phyloP scores from a whole-genome alignment of 2,329 filamentous ascomycete genomes.

The Conoideocrella luteorostrata region DNA sequence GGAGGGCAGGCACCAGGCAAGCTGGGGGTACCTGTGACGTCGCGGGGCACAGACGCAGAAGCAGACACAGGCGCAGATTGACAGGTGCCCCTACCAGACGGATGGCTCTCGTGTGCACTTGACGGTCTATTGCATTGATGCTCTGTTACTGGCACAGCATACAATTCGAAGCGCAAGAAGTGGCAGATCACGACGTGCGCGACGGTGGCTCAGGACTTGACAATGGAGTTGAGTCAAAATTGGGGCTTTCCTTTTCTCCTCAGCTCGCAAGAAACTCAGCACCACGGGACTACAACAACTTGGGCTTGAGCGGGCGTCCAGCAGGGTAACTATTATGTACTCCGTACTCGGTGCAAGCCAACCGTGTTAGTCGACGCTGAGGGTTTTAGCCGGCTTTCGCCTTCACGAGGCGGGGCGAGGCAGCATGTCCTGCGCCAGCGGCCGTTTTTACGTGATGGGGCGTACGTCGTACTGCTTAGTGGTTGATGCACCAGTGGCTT shows the following conservation, averaged over 20 bases:
- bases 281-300: too few species aligned
- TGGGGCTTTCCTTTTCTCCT: too few species aligned
- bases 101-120: too few species aligned
- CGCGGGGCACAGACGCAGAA: neutral
- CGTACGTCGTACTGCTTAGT: neutral
- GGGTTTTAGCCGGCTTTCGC: too few species aligned
- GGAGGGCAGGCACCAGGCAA: neutral
- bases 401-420: neutral
- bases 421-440: neutral
- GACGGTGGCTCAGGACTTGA: neutral
- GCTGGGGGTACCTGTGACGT: neutral
- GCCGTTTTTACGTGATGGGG: constrained; percentile 2
- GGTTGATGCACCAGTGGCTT: neutral
- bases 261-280: neutral
- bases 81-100: neutral
- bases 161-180: neutral
- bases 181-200: neutral
- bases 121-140: too few species aligned
- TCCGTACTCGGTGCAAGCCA: too few species aligned
- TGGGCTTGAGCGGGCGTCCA: neutral
- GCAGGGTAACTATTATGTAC: too few species aligned
- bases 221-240: constrained; percentile 2
- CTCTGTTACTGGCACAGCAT: too few species aligned
- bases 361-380: too few species aligned
- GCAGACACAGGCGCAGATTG: neutral